phyloP scores from a whole-genome alignment of 225 moss, liverwort and hornwort genomes.

The Pleurozium schreberi region DNA sequence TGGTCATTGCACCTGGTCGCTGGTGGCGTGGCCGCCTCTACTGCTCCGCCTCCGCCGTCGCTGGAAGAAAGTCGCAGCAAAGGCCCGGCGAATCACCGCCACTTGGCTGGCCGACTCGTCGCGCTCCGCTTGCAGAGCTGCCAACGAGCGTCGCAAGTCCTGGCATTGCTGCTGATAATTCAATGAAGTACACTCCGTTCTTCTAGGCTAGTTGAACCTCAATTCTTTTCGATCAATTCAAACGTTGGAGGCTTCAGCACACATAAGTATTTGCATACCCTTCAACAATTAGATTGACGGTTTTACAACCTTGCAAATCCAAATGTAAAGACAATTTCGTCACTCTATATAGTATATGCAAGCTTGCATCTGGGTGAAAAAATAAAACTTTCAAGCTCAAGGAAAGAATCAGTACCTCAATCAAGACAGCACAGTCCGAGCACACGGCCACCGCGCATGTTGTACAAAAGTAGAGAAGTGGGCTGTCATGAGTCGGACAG shows the following conservation, averaged over 20 bases:
- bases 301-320: background rate
- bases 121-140: slow-evolving; percentile 46
- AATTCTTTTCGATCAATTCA: background rate
- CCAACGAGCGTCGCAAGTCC: slow-evolving; percentile 39
- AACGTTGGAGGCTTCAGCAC: background rate
- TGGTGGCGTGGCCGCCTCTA: slow-evolving; percentile 9
- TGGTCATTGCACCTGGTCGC: slow-evolving; percentile 9
- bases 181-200: background rate
- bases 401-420: slow-evolving; percentile 26
- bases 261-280: background rate
- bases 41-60: slow-evolving; percentile 36
- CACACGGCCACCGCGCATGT: slow-evolving; percentile 60
- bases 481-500: slow-evolving; percentile 58
- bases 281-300: background rate
- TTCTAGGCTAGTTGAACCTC: background rate
- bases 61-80: slow-evolving; percentile 54
- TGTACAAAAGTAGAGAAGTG: slow-evolving; percentile 59
- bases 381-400: background rate
- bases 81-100: slow-evolving; percentile 47
- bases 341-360: background rate
- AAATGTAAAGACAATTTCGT: background rate
- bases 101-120: slow-evolving; percentile 48
- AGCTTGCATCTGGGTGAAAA: background rate
- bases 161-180: slow-evolving; percentile 36
- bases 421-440: slow-evolving; percentile 60